Evolutionary conservation across 495 filamentous ascomycete genomes (phyloP).

Genomic region (Saxophila tyrrhenica): DNA sequence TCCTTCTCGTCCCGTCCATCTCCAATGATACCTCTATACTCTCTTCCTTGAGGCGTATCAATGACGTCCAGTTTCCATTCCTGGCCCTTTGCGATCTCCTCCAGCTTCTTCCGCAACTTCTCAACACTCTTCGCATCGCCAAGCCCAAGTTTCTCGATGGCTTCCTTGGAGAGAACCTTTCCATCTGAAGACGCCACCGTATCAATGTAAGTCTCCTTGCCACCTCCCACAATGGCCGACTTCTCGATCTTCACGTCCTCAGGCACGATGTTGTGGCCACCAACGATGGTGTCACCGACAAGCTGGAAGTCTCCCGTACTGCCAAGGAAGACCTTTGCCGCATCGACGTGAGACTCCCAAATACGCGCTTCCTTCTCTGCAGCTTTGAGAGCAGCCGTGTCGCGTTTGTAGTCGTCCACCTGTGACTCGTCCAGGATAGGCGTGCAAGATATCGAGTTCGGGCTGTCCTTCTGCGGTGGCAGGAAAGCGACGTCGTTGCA

Average conservation of each 20-base stretch:
- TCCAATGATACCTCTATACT: slow-evolving; percentile 42
- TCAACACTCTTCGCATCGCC: slow-evolving; percentile 52
- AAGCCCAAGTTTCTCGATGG: slow-evolving; percentile 58
- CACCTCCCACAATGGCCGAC: slow-evolving; percentile 44
- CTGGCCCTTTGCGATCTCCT: slow-evolving; percentile 39
- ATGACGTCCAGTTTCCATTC: slow-evolving; percentile 52
- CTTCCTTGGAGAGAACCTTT: slow-evolving; percentile 44
- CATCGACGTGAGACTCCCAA: neutral
- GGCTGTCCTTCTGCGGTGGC: slow-evolving; percentile 68
- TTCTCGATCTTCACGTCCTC: slow-evolving; percentile 47
- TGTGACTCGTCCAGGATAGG: slow-evolving; percentile 54
- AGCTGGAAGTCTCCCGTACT: slow-evolving; percentile 22
- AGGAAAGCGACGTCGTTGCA: slow-evolving; percentile 89
- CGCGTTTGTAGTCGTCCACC: slow-evolving; percentile 34
- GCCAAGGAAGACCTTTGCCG: neutral
- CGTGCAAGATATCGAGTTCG: slow-evolving; percentile 67
- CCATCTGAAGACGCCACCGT: slow-evolving; percentile 34
- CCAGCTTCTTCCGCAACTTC: slow-evolving; percentile 46
- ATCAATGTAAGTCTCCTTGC: slow-evolving; percentile 36
- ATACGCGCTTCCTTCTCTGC: neutral
- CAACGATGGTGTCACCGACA: slow-evolving; percentile 51
- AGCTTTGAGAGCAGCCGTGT: slow-evolving; percentile 12
- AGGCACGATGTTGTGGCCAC: slow-evolving; percentile 43
- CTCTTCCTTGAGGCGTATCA: slow-evolving; percentile 38
- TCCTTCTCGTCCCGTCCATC: slow-evolving; percentile 32